phyloP scores from a whole-genome alignment of 345 rosid species.

The Barbarea vulgaris region DNA sequence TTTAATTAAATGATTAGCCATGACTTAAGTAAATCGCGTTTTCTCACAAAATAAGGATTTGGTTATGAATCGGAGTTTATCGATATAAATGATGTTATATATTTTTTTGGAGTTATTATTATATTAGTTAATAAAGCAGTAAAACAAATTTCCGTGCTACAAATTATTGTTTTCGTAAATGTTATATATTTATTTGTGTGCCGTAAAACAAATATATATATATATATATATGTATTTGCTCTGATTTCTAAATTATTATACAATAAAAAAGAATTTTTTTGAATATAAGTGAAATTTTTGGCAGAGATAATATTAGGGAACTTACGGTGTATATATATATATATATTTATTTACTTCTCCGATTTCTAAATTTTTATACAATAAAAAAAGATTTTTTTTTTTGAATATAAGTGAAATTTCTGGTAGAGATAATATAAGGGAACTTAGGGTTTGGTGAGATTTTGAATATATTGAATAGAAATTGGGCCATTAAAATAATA shows the following conservation, averaged over 20 bases:
- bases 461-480: not conserved
- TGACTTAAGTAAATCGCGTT: no score
- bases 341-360: not conserved
- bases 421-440: not conserved
- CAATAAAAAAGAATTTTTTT: no score
- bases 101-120: not conserved
- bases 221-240: no score
- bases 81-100: no score
- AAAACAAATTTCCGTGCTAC: not conserved
- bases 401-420: not conserved
- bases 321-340: no score
- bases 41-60: no score
- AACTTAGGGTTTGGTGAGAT: not conserved
- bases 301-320: no score
- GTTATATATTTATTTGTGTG: not conserved
- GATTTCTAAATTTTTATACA: not conserved
- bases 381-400: not conserved
- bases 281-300: no score
- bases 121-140: not conserved
- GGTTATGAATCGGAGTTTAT: no score
- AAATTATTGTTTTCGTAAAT: not conserved
- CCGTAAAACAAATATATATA: no score
- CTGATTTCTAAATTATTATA: no score
- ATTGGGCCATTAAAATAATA: not conserved
- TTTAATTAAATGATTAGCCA: no score